phyloP scores from a whole-genome alignment of 345 rosid genomes.

The Populus nigra region DNA sequence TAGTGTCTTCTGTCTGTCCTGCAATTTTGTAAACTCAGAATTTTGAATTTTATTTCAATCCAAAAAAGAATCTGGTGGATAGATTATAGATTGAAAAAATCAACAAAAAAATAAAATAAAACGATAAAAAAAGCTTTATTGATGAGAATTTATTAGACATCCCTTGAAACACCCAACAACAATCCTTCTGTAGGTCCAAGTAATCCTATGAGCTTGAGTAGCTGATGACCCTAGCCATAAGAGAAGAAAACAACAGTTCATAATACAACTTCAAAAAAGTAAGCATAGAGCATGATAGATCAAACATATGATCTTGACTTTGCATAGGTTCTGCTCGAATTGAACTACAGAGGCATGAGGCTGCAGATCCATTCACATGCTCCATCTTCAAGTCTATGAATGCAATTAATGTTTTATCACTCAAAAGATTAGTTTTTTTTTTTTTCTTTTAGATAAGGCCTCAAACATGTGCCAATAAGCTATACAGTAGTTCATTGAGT shows the following conservation, averaged over 20 bases:
- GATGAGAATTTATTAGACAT: neutral
- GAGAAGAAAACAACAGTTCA: slow-evolving; percentile 19
- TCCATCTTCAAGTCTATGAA: neutral
- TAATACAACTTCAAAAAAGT: neutral
- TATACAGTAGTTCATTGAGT: neutral
- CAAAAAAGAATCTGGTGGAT: neutral
- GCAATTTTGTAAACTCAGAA: neutral
- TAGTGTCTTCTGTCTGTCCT: neutral
- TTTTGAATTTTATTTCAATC: neutral
- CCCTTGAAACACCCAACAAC: neutral
- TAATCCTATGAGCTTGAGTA: neutral
- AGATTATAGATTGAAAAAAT: neutral
- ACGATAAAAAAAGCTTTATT: neutral
- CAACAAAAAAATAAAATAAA: no score
- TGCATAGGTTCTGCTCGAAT: neutral
- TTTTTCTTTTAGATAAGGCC: slow-evolving; percentile 13
- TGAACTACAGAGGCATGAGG: slow-evolving; percentile 30
- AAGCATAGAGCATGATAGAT: slow-evolving; percentile 15
- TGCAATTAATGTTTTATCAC: slow-evolving; percentile 8
- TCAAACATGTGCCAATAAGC: slow-evolving; percentile 12
- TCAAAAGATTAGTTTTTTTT: neutral
- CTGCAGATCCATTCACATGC: slow-evolving; percentile 7
- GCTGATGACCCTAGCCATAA: slow-evolving; percentile 9
- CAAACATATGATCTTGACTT: slow-evolving; percentile 23
- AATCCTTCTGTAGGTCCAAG: neutral